These are phyloP conservation scores for Eutrema japonicum DNA, from an alignment of 345 rosid species.

Conservation along the genomic window DNA sequence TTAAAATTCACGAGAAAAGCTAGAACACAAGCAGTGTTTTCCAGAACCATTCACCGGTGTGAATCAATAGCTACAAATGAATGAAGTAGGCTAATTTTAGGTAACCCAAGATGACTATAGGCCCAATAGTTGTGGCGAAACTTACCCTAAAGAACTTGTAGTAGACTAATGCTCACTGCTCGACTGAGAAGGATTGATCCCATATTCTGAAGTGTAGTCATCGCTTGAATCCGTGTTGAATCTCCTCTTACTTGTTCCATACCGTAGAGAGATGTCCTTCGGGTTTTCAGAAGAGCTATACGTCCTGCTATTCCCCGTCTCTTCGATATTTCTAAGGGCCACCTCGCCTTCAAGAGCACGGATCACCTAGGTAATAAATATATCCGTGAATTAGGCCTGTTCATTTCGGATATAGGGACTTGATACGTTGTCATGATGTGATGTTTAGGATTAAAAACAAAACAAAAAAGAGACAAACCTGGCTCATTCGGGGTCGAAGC, in stretches of 20 bases:
- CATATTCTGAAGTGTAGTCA: constrained; percentile 60
- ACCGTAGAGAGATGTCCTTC: constrained; percentile 42
- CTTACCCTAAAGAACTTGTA: background rate
- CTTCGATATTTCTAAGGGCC: constrained; percentile 55
- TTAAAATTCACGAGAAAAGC: background rate
- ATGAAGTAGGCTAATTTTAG: constrained; percentile 16
- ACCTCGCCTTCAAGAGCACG: constrained; percentile 69
- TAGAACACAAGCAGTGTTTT: constrained; percentile 27
- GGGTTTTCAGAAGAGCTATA: constrained; percentile 54
- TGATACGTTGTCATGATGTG: background rate
- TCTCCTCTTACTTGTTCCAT: constrained; percentile 46
- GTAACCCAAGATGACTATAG: background rate
- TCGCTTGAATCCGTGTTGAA: constrained; percentile 48
- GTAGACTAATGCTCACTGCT: constrained; percentile 50
- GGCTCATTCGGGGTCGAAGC: constrained; percentile 78
- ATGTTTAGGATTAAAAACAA: background rate
- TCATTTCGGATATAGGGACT: background rate
- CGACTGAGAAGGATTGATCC: constrained; percentile 59
- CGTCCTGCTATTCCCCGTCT: constrained; percentile 43
- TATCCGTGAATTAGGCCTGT: background rate
- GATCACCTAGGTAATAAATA: constrained; percentile 42
- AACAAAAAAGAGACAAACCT: constrained; percentile 47
- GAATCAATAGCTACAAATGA: constrained; percentile 17
- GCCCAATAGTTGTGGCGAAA: too few species aligned
- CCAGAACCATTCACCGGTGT: background rate